Conservation (phyloP, 106 monocot species). For the Allium cepa region DNA sequence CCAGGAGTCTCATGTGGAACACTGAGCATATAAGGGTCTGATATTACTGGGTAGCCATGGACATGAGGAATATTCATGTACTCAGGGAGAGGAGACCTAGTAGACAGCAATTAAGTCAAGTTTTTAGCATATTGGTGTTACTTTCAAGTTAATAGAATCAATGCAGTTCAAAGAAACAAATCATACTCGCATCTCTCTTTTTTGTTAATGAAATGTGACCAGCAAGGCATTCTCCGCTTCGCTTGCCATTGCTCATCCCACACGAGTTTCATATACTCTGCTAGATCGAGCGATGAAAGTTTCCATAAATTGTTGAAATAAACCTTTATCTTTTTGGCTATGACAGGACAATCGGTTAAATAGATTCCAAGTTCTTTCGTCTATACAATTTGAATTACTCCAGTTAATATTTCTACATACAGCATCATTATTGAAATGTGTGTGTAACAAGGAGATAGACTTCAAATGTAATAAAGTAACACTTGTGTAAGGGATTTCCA, state of each 20-base stretch:
- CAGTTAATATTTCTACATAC: too few relatives aligned
- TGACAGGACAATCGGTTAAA: slow-evolving; percentile 54
- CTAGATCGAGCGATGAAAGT: slow-evolving; percentile 66
- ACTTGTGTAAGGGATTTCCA: slow-evolving; percentile 99
- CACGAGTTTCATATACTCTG: slow-evolving; percentile 43
- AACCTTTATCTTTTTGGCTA: slow-evolving; percentile 52
- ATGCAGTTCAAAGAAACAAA: too few relatives aligned
- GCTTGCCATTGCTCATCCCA: slow-evolving; percentile 80
- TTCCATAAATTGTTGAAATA: slow-evolving; percentile 79
- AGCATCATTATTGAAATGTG: too few relatives aligned
- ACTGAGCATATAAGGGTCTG: slow-evolving; percentile 55
- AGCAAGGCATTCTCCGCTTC: slow-evolving; percentile 80
- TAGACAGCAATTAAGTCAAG: too few relatives aligned
- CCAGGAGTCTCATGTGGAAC: slow-evolving; percentile 69
- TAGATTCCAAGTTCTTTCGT: slow-evolving; percentile 93
- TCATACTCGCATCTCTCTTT: slow-evolving; percentile 76
- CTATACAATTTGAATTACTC: slow-evolving; percentile 21
- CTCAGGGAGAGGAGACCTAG: too few relatives aligned
- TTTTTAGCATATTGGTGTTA: too few relatives aligned
- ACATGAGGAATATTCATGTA: too few relatives aligned
- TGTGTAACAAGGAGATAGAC: too few relatives aligned
- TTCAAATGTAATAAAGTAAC: neutral
- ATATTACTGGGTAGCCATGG: slow-evolving; percentile 41
- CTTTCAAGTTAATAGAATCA: too few relatives aligned
- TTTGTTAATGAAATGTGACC: slow-evolving; percentile 82